These are phyloP conservation scores for Aspergillus niger DNA, from an alignment of 2,329 filamentous ascomycete genomes.

Conservation along the genomic window DNA sequence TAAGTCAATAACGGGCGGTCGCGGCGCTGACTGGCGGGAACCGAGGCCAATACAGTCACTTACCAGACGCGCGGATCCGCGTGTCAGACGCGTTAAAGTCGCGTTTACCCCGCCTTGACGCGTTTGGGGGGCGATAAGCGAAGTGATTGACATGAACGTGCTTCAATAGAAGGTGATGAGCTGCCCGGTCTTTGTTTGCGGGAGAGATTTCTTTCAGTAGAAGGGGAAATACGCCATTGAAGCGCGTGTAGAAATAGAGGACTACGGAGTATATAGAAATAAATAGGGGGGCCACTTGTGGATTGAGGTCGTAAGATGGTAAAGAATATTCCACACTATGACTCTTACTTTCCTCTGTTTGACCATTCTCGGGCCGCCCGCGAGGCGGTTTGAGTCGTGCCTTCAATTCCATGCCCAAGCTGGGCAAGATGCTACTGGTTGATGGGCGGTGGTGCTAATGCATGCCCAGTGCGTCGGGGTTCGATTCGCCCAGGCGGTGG, in stretches of 20 bases:
- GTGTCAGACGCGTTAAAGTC: constrained; percentile 22
- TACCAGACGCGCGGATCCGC: constrained; percentile 26
- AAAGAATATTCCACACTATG: not conserved
- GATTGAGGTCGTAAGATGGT: not conserved
- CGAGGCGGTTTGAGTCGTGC: not conserved
- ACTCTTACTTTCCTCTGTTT: not conserved
- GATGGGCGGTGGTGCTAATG: constrained; percentile 21
- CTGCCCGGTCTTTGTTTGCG: not conserved
- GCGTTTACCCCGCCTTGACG: constrained; percentile 24
- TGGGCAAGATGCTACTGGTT: not conserved
- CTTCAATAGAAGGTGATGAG: not conserved
- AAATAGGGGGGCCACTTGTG: not conserved
- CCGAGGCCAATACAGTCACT: constrained; percentile 14
- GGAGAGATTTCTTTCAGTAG: not conserved
- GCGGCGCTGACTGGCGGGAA: constrained; percentile 1
- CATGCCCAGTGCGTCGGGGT: constrained; percentile 24
- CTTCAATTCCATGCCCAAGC: not conserved
- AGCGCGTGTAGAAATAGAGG: not conserved
- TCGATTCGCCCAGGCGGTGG: constrained; percentile 17
- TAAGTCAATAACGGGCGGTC: constrained; percentile 1
- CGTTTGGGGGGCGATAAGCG: constrained; percentile 17
- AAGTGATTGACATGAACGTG: not conserved
- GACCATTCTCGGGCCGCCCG: constrained; percentile 1
- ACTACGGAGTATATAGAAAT: not conserved
- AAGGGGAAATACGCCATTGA: not conserved